Base-by-base conservation (phyloP, 768 basidiomycete genomes). In the Xerocomus potaroensis region DNA sequence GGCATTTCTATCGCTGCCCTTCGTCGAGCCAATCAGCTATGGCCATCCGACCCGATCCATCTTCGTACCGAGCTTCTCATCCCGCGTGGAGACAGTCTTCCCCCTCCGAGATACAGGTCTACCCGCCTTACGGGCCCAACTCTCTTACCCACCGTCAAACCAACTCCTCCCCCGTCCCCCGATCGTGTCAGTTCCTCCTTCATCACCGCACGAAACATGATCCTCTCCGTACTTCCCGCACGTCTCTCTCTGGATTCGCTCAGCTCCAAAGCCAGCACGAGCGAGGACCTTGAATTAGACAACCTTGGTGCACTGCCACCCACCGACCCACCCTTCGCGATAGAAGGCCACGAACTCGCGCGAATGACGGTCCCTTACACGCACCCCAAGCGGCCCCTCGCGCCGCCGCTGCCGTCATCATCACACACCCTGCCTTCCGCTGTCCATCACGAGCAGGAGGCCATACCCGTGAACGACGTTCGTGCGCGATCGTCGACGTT, bases 11-110 rank as follows among this genome's bases (percentile, higher is more conserved):
- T 96, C 43, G 77, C 89, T 22, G 84, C 87, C 12, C 76, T 99
- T 11, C 84, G 94, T 39, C 76, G 83, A 55, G 83, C 84, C 39
- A 99, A 99, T 65, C 90, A 93, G 54, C 72, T 99, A 8, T 99
- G 96, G 96, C 65, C 91, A 6, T 86, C 89, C 7, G 96, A 98
- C 62, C 78, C 91, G 1, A 87, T 99, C 37, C 91, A 95, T 67
- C 77, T 93, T 27, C 86, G 94, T 23, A 81, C 82, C 37, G 73
- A 80, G 6, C 79, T 96, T 29, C 83, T 87, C 58, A 84, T 98
- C 47, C 92, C 94, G 0, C 54, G 41, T 1, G 51, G 56, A n/a
- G n/a, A n/a, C 18, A 32, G 62, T 29, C 14, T 33, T 4, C 44
- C 39, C 34, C 49, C 31, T 9, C 5, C 30, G 5, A 47, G 50